Evolutionary conservation across 1,139 yeast species (phyloP), one percentile per base, ranked within the genome.

Genomic region (Geotrichum europaeum): DNA sequence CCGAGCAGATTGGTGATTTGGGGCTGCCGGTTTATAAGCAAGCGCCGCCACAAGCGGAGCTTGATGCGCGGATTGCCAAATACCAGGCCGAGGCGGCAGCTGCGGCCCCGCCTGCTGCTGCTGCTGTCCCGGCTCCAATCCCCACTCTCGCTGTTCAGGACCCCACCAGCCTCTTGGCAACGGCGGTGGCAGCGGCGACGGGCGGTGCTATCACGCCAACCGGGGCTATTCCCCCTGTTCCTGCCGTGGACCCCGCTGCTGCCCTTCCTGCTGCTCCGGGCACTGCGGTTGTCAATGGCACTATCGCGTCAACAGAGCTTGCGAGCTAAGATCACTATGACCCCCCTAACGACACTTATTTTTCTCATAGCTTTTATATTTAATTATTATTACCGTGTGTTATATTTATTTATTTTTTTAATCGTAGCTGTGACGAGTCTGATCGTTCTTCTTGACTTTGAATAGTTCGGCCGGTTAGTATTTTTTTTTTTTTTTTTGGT

Each of bases 51-150:
- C 25, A 55, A 20, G 61, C 55, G 15, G 49, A 45, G 24, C 13
- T 55, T 13, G 58, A 55, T 20, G 58, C 56, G 7, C 25, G 56
- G 25, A 32, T 59, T 18, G 58, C 53, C 1, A 40, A 55, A 49
- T 47, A 40, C 22, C 6, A 40, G 5, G 47, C 47, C 10, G 18
- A 4, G 40, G 40, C n/a, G 22, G 47, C 18, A n/a, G 47, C 47
- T 3, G 47, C 18, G 22, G 47, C n/a, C 40, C n/a, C 40, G 15
- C n/a, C 40, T 15, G n/a, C 47, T 15, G 22, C 22, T n/a, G 20
- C 47, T 36, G 43, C 43, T 4, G 18, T 10, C 18, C 43, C 43
- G 18, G 18, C 20, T 4, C 22, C 22, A 2, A 22, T 40, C 9
- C 18, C 6, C 18, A 18, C 13, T 40, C 47, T 22, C 5, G 47